Base-by-base conservation (phyloP, 2,329 filamentous ascomycete genomes). In the Hymenoscyphus occultus region DNA sequence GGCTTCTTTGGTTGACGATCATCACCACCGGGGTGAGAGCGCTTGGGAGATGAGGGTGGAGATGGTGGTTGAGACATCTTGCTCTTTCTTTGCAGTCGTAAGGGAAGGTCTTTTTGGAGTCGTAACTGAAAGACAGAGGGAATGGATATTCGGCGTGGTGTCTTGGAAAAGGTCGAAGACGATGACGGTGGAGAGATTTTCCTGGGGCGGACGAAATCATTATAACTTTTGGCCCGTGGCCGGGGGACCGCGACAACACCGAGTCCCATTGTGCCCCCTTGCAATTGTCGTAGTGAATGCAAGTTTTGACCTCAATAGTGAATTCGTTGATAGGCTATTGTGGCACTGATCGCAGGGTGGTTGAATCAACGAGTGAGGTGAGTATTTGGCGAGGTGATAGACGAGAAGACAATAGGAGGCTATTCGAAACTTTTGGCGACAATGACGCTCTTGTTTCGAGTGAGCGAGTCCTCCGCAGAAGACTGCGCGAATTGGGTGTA, bases 1-100 rank as follows among this genome's bases (percentile, higher is more conserved):
- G 60, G 54, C 16, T 62, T 45, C 22, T 64, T 66, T 19, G 59
- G 5, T 7, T 64, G 59, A 42, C 61, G 58, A 1, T 40, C 56
- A n/a, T 35, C 48, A 32, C 39, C 61, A 7, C 19, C 54, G 12
- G 54, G 22, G 39, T 62, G 32, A 32, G 61, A 12, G 16, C 60
- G 59, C 45, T 67, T 65, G 39, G 61, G 56, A 13, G 62, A 64
- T 1, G 56, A 22, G 1, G 61, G 58, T 19, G 64, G 42, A 22
- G 63, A 60, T 16, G 64, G 42, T 39, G 63, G 54, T 16, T 28
- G 39, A 59, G 64, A 66, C 57, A 60, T 60, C 22, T 48, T 57
- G 16, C 16, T 19, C 28, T 39, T 59, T 19, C 48, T 56, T 54
- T 58, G 56, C 14, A 64, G 28, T 32, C 62, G 62, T 16, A 64